Conservation (phyloP, 2,329 filamentous ascomycete species). For the Magnaporthiopsis incrustans region DNA sequence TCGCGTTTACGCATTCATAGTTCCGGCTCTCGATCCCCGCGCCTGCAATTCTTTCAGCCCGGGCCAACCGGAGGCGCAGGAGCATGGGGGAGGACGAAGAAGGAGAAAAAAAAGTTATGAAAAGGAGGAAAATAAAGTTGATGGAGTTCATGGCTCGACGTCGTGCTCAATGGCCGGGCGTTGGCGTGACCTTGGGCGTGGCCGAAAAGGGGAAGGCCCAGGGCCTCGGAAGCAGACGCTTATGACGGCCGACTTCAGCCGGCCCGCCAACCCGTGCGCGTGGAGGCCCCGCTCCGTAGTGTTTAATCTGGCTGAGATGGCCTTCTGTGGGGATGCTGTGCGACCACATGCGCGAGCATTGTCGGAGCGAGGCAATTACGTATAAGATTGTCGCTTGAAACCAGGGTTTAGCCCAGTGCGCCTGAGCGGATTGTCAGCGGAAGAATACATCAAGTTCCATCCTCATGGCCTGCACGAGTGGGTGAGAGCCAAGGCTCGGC, state of each 20-base stretch:
- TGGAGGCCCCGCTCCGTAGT: not conserved
- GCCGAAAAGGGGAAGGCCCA: conserved; percentile 1
- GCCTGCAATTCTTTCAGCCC: not conserved
- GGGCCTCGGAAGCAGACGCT: not conserved
- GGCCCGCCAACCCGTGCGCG: not conserved
- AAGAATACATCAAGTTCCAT: not conserved
- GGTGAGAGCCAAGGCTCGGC: not conserved
- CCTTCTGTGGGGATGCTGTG: not conserved
- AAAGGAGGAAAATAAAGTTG: not conserved
- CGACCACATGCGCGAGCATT: too few species aligned
- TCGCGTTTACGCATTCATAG: not conserved
- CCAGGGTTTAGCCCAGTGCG: too few species aligned
- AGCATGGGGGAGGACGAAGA: not conserved
- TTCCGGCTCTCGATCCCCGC: not conserved
- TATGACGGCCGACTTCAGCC: not conserved
- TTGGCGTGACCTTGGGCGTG: not conserved
- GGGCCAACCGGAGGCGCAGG: not conserved
- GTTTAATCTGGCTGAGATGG: not conserved
- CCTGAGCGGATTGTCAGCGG: not conserved
- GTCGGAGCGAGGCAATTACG: too few species aligned
- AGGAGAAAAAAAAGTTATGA: not conserved
- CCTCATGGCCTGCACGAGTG: not conserved
- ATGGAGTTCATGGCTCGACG: too few species aligned
- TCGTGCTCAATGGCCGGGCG: too few species aligned
- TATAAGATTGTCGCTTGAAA: too few species aligned